Percentiles rank a stretch among this genome's conserved stretches.
Evolutionary conservation across 805 yeast genomes (phyloP).

Genomic region (Wickerhamiella nectarea): DNA sequence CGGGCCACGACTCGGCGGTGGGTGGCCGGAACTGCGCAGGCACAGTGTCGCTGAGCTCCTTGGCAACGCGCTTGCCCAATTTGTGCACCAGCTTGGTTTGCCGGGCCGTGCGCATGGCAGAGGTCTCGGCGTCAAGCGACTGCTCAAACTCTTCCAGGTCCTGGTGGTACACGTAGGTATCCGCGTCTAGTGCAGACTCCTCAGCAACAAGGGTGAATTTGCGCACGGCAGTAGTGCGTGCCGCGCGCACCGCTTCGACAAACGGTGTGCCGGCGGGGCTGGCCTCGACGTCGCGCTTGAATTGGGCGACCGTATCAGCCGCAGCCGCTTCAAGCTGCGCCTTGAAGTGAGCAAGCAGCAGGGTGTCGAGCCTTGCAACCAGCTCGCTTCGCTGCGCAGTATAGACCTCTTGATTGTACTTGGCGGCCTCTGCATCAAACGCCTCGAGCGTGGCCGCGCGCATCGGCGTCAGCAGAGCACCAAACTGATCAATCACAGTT

Average conservation of each 20-base stretch:
- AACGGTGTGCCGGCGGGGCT: not conserved
- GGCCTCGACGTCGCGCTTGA: conserved; percentile 8
- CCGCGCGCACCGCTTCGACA: not conserved
- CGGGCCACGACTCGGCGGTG: conserved; percentile 46
- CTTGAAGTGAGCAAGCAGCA: conserved; percentile 31
- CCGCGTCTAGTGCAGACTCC: conserved; percentile 27
- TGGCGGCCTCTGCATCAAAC: conserved; percentile 63
- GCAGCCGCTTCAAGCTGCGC: conserved; percentile 30
- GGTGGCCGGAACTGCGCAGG: conserved; percentile 39
- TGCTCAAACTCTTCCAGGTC: conserved; percentile 21
- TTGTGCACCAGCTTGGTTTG: conserved; percentile 31
- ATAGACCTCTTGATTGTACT: conserved; percentile 58
- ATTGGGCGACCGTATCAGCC: conserved; percentile 25
- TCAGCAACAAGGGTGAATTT: conserved; percentile 27
- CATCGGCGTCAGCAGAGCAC: conserved; percentile 32
- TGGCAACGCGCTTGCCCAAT: conserved; percentile 15
- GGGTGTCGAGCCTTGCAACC: conserved; percentile 33
- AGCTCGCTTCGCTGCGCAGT: conserved; percentile 44
- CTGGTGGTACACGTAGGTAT: conserved; percentile 17
- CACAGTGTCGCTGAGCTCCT: conserved; percentile 30
- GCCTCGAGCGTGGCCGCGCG: conserved; percentile 34
- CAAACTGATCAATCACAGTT: conserved; percentile 13
- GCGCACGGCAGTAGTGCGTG: not conserved
- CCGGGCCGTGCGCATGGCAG: conserved; percentile 28
- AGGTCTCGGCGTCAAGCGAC: conserved; percentile 27